Evolutionary conservation across 2,329 filamentous ascomycete species (phyloP), one percentile per base, ranked within the genome.

Genomic region (Paramyrothecium sp.): DNA sequence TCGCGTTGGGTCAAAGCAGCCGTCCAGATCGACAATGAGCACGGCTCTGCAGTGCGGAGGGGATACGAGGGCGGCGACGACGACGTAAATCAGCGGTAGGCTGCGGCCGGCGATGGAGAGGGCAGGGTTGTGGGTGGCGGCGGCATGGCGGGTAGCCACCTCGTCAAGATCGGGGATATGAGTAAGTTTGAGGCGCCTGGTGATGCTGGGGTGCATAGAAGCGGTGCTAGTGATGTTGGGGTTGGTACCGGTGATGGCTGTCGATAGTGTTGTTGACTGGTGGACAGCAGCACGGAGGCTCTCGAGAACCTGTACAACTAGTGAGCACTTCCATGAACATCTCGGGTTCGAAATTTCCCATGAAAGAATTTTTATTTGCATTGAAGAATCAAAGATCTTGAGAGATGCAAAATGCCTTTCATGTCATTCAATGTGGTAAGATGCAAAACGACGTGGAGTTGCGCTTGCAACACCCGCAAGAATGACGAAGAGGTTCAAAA

Each of bases 21-120:
- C 73, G 50, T 85, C 82, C 2, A 80, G 67, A 62, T 88, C 86
- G 51, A 89, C 65, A 7, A 89, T 62, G 1, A 82, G 72, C 8
- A 88, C 66, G 7, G 81, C 72, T 64, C 82, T 80, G 33, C 65
- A 61, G 53, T 79, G 71, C 11, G 82, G 81, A 4, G 75, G 60
- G 0, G 76, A 70, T n/a, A 86, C 71, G 41, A 87, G 73, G 2
- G 74, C 75, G 3, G 81, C 80, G 22, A 85, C 68, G 3, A 89
- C 69, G 54, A 78, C 73, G 72, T 88, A 86, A 38, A 88, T 65
- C 10, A 89, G 73, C 0, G 83, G 79, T 13, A 84, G 72, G 58
- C 79, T 72, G 12, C 82, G 79, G 2, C 85, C 84, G 17, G 76
- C 76, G 54, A 87, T 68, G 16, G 79, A 75, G 16, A 88, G 67